Evolutionary conservation across 2,329 filamentous ascomycete genomes (phyloP), one percentile per base, ranked within the genome.

Genomic region (Cadophora luteo-olivacea): DNA sequence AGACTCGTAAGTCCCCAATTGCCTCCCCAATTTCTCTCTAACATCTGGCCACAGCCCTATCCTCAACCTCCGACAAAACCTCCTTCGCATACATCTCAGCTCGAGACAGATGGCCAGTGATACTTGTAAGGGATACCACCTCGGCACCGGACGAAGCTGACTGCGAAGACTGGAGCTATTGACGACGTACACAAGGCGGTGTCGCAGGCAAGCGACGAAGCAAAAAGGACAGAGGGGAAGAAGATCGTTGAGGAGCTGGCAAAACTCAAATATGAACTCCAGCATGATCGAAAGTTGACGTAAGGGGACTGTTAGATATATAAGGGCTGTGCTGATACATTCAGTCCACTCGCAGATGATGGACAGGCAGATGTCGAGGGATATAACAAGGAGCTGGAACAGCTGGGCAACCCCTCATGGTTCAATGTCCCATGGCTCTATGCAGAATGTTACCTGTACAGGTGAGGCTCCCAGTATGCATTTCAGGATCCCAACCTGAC

Each of bases 361-460:
- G 77, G 77, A 32, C 64, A 74, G 16, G 66, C 72, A 48, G 78
- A 97, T 75, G 87, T 97, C 36, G 85, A 85, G 16, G 84, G 86
- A 51, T 99, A 97, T 82, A 99, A 99, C 82, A 84, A 89, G 72
- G 94, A 98, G 80, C 82, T 99, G 6, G 86, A 91, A 73, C 85
- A 90, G 72, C 85, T 93, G 24, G 92, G 90, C 54, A 87, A 86
- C 58, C 88, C 92, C 0, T 89, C 86, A 58, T 99, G 96, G 96
- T 91, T 95, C 77, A 86, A 91, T 71, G 89, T 91, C 5, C 87
- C 94, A 6, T 99, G 96, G 96, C 86, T 99, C 1, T 99, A 89
- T 80, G 84, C 91, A 32, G 96, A 99, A 83, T 98, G 96, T 83
- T 98, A 98, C 80, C 86, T 99, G 68, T 98, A 95, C 83, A 86